These are phyloP conservation scores for Logfia minima DNA, from an alignment of 129 eudicot species.

Conservation along the genomic window DNA sequence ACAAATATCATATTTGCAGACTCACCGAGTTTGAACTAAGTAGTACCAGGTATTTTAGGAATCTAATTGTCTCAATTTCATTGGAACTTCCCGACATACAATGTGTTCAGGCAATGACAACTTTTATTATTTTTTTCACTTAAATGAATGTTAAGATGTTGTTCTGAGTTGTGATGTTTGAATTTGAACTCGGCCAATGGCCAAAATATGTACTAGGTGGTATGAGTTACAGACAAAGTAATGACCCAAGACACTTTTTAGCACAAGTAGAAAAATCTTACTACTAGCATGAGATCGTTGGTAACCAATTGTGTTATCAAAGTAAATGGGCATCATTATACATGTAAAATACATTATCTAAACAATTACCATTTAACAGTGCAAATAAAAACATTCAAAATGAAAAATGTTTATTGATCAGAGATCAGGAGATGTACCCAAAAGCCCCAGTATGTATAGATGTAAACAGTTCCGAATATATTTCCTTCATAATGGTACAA, in stretches of 20 bases:
- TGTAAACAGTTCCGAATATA: background rate
- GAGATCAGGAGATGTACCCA: background rate
- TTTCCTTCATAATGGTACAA: background rate
- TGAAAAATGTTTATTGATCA: slow-evolving; percentile 2
- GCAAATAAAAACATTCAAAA: background rate
- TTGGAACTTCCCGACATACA: background rate
- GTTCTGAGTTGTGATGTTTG: slow-evolving; percentile 1
- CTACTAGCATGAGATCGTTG: too few relatives aligned
- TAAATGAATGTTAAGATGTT: background rate
- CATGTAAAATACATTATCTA: background rate
- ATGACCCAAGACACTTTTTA: too few relatives aligned
- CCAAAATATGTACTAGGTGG: too few relatives aligned
- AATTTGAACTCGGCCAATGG: too few relatives aligned
- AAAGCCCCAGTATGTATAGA: background rate
- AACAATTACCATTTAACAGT: slow-evolving; percentile 7
- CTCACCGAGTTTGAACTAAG: background rate
- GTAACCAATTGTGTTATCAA: background rate
- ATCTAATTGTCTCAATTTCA: too few relatives aligned
- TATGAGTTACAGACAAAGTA: too few relatives aligned
- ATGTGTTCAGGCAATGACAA: background rate
- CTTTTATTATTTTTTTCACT: background rate
- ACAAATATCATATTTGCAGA: too few relatives aligned
- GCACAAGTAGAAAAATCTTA: too few relatives aligned
- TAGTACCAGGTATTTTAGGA: background rate
- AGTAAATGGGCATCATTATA: background rate